Conservation (phyloP, 1,139 yeast genomes). For the Suhomyces kunorum region DNA sequence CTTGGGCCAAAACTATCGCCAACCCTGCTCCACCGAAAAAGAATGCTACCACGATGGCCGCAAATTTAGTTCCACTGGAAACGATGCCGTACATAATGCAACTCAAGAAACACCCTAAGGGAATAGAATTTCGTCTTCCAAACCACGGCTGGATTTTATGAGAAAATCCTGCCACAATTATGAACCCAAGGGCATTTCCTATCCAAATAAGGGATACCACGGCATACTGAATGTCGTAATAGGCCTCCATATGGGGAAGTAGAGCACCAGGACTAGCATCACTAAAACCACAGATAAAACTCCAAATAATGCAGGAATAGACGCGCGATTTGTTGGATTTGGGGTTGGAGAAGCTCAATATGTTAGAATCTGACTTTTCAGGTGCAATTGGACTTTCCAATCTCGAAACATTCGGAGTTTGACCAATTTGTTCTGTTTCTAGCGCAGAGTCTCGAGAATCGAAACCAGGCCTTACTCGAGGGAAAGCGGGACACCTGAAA, state of each 20-base stretch:
- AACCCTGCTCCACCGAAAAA: conserved; percentile 62
- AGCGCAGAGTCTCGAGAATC: background rate
- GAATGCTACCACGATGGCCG: conserved; percentile 52
- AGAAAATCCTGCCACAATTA: conserved; percentile 41
- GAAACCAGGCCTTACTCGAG: background rate
- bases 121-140: conserved; percentile 41
- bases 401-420: background rate
- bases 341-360: conserved; percentile 39
- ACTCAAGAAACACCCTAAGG: conserved; percentile 37
- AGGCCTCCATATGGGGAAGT: conserved; percentile 43
- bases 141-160: conserved; percentile 42
- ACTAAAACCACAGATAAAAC: conserved; percentile 35
- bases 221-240: conserved; percentile 39
- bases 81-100: conserved; percentile 42
- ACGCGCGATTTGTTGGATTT: conserved; percentile 47
- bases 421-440: background rate
- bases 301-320: conserved; percentile 44
- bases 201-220: conserved; percentile 49
- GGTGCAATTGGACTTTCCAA: background rate
- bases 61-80: conserved; percentile 36
- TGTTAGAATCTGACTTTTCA: background rate
- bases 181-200: conserved; percentile 46
- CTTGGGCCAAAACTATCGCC: conserved; percentile 57
- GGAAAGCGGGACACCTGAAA: background rate
- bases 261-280: conserved; percentile 54